Base-by-base conservation (phyloP, 23 red algal species). In the Porphyridium purpureum region DNA sequence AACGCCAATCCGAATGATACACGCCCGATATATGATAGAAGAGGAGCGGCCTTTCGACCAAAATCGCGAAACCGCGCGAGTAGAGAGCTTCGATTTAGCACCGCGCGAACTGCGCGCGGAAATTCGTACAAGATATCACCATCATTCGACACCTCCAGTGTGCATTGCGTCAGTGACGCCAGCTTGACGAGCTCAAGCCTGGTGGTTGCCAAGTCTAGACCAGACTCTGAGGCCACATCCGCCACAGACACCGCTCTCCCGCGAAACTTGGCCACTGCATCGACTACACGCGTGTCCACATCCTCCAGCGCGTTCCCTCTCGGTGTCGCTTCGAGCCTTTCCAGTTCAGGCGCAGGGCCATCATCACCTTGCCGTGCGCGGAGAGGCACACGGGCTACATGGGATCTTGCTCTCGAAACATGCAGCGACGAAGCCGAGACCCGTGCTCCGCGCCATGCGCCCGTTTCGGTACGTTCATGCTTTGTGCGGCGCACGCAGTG, bases 71-170 rank as follows among this genome's bases (percentile, higher is more conserved):
- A 19, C 15, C 35, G 44, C 0, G 66, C 74, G 40, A 40, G 35
- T 2, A 80, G 21, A 23, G 68, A 76, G 25, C 60, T 57, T 38
- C 59, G 4, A 1, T 70, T 64, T 0, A 94, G 52, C 14, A 49
- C 35, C 29, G 33, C 24, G n/a, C 74, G 66, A 7, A 80, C 73
- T 28, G 84, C 57, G 9, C 35, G 46, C n/a, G 78, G 70, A 20
- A 94, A 85, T 17, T 55, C 47, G 58, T 84, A 94, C 0, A 76
- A 56, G 51, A 94, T 42, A 24, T 84, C 88, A 29, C 88, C 88
- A 1, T 60, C 48, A 27, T 82, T 68, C 9, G 77, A 78, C 24
- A 94, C 78, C 28, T 94, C 88, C 33, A 94, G 60, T 17, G 70
- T 47, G 5, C 69, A 62, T 33, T 63, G 29, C 5, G 63, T 74